Conservation (phyloP, 2,329 filamentous ascomycete genomes). For the Claviceps capensis region DNA sequence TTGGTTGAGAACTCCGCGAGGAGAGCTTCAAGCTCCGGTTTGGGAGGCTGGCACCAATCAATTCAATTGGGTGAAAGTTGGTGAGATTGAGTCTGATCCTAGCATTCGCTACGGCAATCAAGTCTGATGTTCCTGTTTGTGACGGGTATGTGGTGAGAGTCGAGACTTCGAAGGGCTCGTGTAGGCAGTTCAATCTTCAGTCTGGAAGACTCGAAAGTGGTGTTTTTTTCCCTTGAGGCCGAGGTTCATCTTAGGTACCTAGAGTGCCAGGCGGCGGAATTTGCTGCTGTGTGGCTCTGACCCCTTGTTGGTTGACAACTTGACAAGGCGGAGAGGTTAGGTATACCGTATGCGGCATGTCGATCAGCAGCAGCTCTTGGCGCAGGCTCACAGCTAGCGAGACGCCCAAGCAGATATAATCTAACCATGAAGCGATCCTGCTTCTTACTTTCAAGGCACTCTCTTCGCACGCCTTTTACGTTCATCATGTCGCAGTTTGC, state of each 20-base stretch:
- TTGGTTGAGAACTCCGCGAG: background rate
- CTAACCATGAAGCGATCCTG: too few relatives aligned
- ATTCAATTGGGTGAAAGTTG: background rate
- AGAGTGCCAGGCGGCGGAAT: too few relatives aligned
- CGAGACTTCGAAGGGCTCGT: background rate
- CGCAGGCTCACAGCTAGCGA: too few relatives aligned
- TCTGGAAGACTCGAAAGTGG: background rate
- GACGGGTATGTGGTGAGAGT: background rate
- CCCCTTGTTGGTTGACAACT: too few relatives aligned
- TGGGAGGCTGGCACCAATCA: background rate
- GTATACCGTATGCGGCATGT: too few relatives aligned
- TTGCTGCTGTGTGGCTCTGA: too few relatives aligned
- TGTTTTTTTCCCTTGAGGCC: background rate
- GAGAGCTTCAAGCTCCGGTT: background rate
- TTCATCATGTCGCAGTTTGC: too few relatives aligned
- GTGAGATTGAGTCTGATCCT: background rate
- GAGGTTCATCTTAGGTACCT: background rate
- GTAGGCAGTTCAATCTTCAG: background rate
- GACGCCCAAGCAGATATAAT: too few relatives aligned
- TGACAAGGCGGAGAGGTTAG: too few relatives aligned
- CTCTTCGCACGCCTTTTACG: too few relatives aligned
- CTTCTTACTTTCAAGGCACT: too few relatives aligned
- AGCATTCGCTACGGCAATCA: background rate
- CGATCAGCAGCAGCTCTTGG: too few relatives aligned
- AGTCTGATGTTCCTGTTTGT: background rate